Base-by-base conservation (phyloP, 2,329 filamentous ascomycete genomes). In the Xylaria hypoxylon region DNA sequence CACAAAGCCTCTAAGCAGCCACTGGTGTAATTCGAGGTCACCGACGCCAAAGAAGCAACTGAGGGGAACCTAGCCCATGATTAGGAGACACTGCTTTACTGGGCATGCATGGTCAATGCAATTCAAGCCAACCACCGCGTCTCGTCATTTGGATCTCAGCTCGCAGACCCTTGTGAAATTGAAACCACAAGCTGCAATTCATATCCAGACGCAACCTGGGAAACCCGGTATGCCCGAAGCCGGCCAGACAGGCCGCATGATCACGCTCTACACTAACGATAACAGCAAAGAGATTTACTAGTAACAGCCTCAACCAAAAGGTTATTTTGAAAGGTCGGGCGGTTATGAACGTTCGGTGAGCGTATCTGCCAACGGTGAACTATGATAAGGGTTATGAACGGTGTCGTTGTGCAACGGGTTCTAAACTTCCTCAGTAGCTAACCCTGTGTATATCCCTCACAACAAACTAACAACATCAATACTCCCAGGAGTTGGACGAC, bases 31-130 rank as follows among this genome's bases (percentile, higher is more conserved):
- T 31, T 26, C 22, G n/a, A 26, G 22, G 40, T n/a, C 17, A 28
- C 5, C 35, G 24, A 51, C 26, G n/a, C 28, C 35, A 22, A 48
- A 42, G n/a, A 56, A 47, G 50, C 50, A 56, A 24, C 33, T 31
- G 38, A 22, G 22, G 8, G 13, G 5, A 13, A 28, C 22, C 62
- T 22, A 56, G 56, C 13, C 15, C 15, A 22, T 3, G 15, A 17
- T 17, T 50, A 55, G 26, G 17, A 28, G 17, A n/a, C 24, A 26
- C 40, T 52, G 15, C 35, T 38, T 48, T 17, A n/a, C 38, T 26
- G n/a, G 33, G 35, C 45, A 22, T 64, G 61, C 61, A 64, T 45
- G 7, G 6, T 19, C 10, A 22, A 59, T 47, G 17, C 5, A 13
- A 8, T 8, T 52, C 17, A 19, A 45, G 17, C 63, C 51, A 45